phyloP scores from a whole-genome alignment of 345 rosid genomes.

The Brassica nigra region DNA sequence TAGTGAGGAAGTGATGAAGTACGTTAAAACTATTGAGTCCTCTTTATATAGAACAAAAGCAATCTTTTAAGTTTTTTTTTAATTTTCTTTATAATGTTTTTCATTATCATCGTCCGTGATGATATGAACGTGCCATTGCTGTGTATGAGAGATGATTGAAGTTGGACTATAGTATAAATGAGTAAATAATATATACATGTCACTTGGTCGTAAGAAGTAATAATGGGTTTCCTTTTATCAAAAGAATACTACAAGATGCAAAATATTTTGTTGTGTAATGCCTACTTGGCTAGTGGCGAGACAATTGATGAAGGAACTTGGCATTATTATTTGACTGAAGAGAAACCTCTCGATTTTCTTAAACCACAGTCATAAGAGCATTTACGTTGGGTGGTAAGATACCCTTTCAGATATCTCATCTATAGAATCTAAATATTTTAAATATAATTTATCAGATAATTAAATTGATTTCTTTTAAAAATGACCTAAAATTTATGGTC shows the following conservation, averaged over 20 bases:
- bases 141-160: constrained; percentile 7
- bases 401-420: no score
- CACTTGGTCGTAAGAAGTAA: constrained; percentile 2
- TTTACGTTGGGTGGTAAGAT: no score
- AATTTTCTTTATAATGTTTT: neutral
- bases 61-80: neutral
- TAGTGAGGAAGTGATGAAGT: constrained; percentile 24
- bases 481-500: no score
- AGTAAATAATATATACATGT: neutral
- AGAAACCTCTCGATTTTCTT: neutral
- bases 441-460: no score
- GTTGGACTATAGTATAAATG: constrained; percentile 9
- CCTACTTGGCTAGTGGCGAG: neutral
- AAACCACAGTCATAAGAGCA: neutral
- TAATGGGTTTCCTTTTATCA: neutral
- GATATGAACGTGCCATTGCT: constrained; percentile 34
- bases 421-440: no score
- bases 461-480: no score
- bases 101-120: constrained; percentile 32
- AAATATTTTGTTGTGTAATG: neutral
- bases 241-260: neutral
- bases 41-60: constrained; percentile 23
- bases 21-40: constrained; percentile 15
- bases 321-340: constrained; percentile 16
- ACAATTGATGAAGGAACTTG: constrained; percentile 6